Evolutionary conservation across 345 rosid genomes (phyloP).

Genomic region (Gossypium bickii): DNA sequence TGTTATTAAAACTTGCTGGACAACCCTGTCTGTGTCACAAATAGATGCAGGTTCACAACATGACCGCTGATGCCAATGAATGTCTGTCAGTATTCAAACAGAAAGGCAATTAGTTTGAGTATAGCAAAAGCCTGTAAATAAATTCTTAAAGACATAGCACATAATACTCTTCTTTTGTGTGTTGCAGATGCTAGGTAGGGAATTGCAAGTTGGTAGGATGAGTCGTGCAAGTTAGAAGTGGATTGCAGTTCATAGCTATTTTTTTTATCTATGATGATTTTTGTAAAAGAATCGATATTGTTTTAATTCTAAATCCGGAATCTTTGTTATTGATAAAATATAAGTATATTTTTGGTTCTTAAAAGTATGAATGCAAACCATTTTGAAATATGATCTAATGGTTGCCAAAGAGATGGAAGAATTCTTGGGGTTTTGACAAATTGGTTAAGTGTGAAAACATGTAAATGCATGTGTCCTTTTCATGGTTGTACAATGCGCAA

Average conservation of each 20-base stretch:
- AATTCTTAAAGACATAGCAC: too few relatives aligned
- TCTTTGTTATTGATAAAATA: neutral
- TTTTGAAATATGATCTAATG: neutral
- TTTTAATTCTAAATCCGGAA: neutral
- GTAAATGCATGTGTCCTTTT: too few relatives aligned
- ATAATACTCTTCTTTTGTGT: neutral
- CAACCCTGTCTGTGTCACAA: too few relatives aligned
- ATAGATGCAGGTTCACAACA: too few relatives aligned
- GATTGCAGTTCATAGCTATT: neutral
- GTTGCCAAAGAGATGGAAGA: neutral
- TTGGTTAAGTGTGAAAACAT: too few relatives aligned
- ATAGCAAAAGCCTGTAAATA: too few relatives aligned
- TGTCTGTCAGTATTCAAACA: too few relatives aligned
- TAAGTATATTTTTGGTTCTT: neutral
- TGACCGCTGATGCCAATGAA: too few relatives aligned
- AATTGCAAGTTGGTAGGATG: constrained; percentile 1
- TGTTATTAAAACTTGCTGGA: too few relatives aligned
- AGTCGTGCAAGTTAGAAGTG: neutral
- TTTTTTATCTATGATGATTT: neutral
- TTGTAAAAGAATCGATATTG: neutral
- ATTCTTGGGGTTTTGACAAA: too few relatives aligned
- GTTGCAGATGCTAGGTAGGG: constrained; percentile 1
- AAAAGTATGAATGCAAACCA: neutral
- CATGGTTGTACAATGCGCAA: too few relatives aligned
- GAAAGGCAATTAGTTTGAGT: too few relatives aligned